A percentile compares a stretch with the other conserved stretches of the same genome.
phyloP scores from a whole-genome alignment of 768 basidiomycete species.

The Psilocybe sp. region DNA sequence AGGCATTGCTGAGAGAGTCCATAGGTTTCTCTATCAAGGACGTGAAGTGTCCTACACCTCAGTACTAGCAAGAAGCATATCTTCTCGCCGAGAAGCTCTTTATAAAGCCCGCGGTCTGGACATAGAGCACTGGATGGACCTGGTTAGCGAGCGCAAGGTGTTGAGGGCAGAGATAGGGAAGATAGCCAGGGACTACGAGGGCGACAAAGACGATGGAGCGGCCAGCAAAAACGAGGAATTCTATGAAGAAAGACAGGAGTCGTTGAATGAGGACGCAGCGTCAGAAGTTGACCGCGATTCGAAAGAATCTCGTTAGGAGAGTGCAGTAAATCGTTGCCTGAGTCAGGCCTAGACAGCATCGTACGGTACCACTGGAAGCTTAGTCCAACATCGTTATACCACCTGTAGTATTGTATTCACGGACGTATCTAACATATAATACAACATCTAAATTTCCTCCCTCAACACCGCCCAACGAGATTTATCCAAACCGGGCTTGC shows the following conservation, averaged over 20 bases:
- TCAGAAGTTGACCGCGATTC: too few species aligned
- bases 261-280: background rate
- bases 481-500: too few species aligned
- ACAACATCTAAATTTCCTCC: too few species aligned
- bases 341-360: too few species aligned
- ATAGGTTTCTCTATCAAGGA: slow-evolving; percentile 59
- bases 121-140: slow-evolving; percentile 57
- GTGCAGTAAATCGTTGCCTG: too few species aligned
- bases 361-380: too few species aligned
- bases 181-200: slow-evolving; percentile 63
- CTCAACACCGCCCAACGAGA: too few species aligned
- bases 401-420: too few species aligned
- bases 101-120: slow-evolving; percentile 59
- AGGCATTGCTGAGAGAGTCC: background rate
- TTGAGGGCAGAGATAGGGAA: slow-evolving; percentile 51
- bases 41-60: slow-evolving; percentile 67
- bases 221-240: background rate
- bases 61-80: slow-evolving; percentile 56
- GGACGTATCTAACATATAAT: too few species aligned
- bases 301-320: too few species aligned
- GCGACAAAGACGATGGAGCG: slow-evolving; percentile 20
- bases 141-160: slow-evolving; percentile 45
- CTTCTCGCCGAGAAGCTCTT: slow-evolving; percentile 49
- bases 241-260: background rate
- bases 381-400: too few species aligned